These are phyloP conservation scores for Buxus sempervirens DNA, from an alignment of 164 flowering plant species.

Conservation along the genomic window DNA sequence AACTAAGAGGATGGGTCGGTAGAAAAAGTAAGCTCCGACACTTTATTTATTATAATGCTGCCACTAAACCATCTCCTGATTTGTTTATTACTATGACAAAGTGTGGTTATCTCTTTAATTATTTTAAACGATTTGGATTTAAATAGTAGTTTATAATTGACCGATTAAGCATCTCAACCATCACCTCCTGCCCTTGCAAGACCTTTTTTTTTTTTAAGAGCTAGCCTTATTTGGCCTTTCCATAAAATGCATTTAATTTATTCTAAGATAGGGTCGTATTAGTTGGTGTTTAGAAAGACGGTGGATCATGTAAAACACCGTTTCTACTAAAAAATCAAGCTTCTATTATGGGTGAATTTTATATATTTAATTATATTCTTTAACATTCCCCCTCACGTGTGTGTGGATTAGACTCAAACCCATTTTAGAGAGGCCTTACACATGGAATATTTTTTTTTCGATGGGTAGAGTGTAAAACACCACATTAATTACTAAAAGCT, in stretches of 20 bases:
- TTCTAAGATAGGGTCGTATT: neutral
- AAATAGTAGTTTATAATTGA: neutral
- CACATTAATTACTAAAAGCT: too few species aligned
- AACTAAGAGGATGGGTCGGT: neutral
- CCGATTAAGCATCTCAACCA: neutral
- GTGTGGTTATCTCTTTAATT: neutral
- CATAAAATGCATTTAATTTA: neutral
- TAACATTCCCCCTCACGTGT: too few species aligned
- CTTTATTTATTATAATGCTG: neutral
- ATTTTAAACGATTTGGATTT: neutral
- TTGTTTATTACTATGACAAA: neutral
- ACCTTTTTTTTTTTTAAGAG: neutral
- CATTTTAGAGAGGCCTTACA: too few species aligned
- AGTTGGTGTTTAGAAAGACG: too few species aligned
- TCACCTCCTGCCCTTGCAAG: neutral
- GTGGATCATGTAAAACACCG: too few species aligned
- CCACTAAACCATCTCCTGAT: neutral
- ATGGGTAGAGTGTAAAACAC: too few species aligned
- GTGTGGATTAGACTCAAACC: too few species aligned
- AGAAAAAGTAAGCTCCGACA: neutral
- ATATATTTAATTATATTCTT: too few species aligned
- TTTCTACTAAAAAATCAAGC: too few species aligned
- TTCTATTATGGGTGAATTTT: too few species aligned
- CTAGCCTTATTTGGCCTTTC: neutral
- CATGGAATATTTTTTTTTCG: too few species aligned